Evolutionary conservation across 208 protist genomes (phyloP).

Genomic region (Leishmania martiniquensis): DNA sequence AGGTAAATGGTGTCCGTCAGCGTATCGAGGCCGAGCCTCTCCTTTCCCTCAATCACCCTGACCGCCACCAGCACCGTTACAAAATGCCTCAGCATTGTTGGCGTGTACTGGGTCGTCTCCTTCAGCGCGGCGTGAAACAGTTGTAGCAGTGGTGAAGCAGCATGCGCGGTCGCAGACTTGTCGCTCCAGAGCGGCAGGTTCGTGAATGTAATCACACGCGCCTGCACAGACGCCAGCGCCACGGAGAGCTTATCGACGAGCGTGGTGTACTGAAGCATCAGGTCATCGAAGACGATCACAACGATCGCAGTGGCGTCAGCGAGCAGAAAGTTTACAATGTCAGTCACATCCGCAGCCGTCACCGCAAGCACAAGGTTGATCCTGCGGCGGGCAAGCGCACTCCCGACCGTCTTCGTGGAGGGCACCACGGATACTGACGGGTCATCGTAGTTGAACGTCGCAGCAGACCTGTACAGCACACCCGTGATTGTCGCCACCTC

Average conservation of each 20-base stretch:
- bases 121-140: neutral
- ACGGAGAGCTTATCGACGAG: too few species aligned
- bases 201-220: conserved; percentile 36
- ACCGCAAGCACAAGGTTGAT: conserved; percentile 19
- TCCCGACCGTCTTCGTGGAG: neutral
- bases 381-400: neutral
- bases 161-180: conserved; percentile 1
- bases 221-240: conserved; percentile 19
- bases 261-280: conserved; percentile 32
- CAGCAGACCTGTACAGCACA: conserved; percentile 13
- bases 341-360: conserved; percentile 8
- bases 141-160: neutral
- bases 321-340: conserved; percentile 24
- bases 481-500: neutral
- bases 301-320: conserved; percentile 17
- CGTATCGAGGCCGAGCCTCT: neutral
- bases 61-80: neutral
- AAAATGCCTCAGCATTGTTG: neutral
- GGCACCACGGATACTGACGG: neutral
- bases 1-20: neutral
- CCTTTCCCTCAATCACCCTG: too few species aligned
- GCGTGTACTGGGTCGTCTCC: neutral
- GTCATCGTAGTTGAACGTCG: conserved; percentile 6
- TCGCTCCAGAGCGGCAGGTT: conserved; percentile 57
- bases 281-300: conserved; percentile 41